These are phyloP conservation scores for Stellera chamaejasme DNA, from an alignment of 345 rosid species.

Conservation along the genomic window DNA sequence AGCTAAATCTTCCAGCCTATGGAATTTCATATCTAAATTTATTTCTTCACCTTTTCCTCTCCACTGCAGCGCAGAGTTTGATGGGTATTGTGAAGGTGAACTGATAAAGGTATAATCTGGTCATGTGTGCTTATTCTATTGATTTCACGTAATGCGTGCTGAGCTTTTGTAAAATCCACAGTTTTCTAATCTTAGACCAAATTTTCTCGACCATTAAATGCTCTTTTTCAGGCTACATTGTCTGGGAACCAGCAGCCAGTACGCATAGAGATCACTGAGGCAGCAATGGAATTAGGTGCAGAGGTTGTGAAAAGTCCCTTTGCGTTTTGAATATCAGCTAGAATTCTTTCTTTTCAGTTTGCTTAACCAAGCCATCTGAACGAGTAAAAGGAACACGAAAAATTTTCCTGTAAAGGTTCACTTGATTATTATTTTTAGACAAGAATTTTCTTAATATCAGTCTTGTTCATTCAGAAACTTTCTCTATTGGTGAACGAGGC, in stretches of 20 bases:
- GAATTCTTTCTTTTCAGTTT: too few species aligned
- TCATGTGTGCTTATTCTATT: neutral
- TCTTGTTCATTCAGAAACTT: slow-evolving; percentile 48
- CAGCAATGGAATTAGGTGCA: slow-evolving; percentile 88
- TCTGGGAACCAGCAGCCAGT: slow-evolving; percentile 89
- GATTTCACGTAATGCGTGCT: neutral
- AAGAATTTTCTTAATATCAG: neutral
- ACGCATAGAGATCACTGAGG: slow-evolving; percentile 91
- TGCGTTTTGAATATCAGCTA: too few species aligned
- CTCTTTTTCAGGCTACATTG: slow-evolving; percentile 51
- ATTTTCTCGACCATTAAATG: slow-evolving; percentile 3
- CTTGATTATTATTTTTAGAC: too few species aligned
- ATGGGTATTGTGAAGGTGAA: slow-evolving; percentile 96
- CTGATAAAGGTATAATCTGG: slow-evolving; percentile 63
- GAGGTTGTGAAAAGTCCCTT: slow-evolving; percentile 39
- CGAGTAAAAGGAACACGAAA: too few species aligned
- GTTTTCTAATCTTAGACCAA: neutral
- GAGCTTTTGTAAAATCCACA: neutral
- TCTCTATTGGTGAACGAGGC: slow-evolving; percentile 76
- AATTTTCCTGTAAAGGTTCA: too few species aligned
- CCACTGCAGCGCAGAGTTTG: slow-evolving; percentile 75
- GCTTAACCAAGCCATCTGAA: too few species aligned
- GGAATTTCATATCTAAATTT: slow-evolving; percentile 12
- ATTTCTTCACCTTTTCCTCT: slow-evolving; percentile 11
- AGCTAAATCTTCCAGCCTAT: slow-evolving; percentile 2